Percentiles rank a stretch among this genome's conserved stretches.
These are phyloP conservation scores for Wallacemonas sp. DNA, from an alignment of 208 protist genomes.

Conservation along the genomic window DNA sequence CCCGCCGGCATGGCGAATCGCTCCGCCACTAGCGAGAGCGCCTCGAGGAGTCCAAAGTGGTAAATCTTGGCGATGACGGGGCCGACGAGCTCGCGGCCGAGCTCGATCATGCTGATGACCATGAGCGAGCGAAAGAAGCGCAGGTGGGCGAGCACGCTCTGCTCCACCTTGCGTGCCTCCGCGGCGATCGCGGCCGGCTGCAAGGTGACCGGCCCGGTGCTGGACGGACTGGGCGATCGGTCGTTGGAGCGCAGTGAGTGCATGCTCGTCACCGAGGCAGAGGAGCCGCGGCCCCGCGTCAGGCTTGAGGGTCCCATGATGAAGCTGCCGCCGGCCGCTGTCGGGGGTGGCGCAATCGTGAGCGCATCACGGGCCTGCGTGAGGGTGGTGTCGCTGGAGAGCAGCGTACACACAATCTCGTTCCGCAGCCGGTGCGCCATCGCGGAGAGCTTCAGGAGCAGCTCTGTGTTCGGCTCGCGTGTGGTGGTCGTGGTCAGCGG, in stretches of 20 bases:
- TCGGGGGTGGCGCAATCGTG: slow-evolving; percentile 29
- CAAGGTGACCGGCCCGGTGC: background rate
- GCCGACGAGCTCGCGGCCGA: slow-evolving; percentile 54
- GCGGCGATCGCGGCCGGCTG: background rate
- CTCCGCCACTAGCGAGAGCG: slow-evolving; percentile 75
- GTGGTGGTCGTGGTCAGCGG: slow-evolving; percentile 16
- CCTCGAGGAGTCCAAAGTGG: slow-evolving; percentile 57
- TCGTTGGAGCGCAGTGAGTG: slow-evolving; percentile 16
- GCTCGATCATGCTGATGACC: slow-evolving; percentile 54
- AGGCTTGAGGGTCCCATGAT: background rate
- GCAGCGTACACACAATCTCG: slow-evolving; percentile 56
- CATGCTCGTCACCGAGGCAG: background rate
- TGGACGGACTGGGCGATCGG: slow-evolving; percentile 22
- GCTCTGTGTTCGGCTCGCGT: slow-evolving; percentile 21
- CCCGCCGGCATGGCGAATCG: slow-evolving; percentile 59
- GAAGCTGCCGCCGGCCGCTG: background rate
- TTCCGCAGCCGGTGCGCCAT: slow-evolving; percentile 68
- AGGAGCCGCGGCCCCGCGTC: slow-evolving; percentile 2
- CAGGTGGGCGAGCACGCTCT: slow-evolving; percentile 68
- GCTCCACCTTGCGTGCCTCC: slow-evolving; percentile 38
- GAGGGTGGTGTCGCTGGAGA: slow-evolving; percentile 53
- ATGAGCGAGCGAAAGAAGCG: slow-evolving; percentile 72
- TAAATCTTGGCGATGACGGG: slow-evolving; percentile 68
- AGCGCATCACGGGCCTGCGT: slow-evolving; percentile 58
- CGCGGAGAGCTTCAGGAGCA: slow-evolving; percentile 31